Percentiles rank a stretch among this genome's conserved stretches.
Evolutionary conservation across 2,329 filamentous ascomycete genomes (phyloP).

Genomic region (Microcyclospora pomicola): DNA sequence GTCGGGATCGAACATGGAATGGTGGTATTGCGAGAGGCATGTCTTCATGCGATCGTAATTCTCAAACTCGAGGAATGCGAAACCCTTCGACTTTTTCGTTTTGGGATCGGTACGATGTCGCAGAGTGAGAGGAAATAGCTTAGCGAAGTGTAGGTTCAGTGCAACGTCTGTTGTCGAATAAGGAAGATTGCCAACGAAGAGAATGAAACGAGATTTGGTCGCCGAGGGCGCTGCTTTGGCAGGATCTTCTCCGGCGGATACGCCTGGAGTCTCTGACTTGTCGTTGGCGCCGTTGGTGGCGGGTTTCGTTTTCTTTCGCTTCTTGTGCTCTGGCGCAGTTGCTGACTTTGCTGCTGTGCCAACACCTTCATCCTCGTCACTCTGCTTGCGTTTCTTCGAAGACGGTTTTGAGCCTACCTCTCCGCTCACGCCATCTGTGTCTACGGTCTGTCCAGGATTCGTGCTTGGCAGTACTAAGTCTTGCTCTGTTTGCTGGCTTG

Average conservation of each 20-base stretch:
- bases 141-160: slow-evolving; percentile 62
- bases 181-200: slow-evolving; percentile 81
- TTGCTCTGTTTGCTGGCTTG: slow-evolving; percentile 1
- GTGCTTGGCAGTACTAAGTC: slow-evolving; percentile 1
- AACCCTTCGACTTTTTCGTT: slow-evolving; percentile 54
- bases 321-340: slow-evolving; percentile 6
- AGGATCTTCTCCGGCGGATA: slow-evolving; percentile 1
- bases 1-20: slow-evolving; percentile 53
- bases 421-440: neutral
- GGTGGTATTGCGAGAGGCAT: slow-evolving; percentile 80
- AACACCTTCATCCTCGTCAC: slow-evolving; percentile 4
- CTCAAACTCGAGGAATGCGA: slow-evolving; percentile 81
- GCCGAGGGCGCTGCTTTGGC: neutral
- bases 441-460: neutral
- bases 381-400: slow-evolving; percentile 11
- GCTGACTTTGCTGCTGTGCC: slow-evolving; percentile 2
- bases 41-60: slow-evolving; percentile 83
- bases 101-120: slow-evolving; percentile 60
- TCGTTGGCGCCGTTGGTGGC: slow-evolving; percentile 8
- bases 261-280: slow-evolving; percentile 1
- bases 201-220: slow-evolving; percentile 52
- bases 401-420: neutral
- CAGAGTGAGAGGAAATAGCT: slow-evolving; percentile 54
- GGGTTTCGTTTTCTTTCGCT: slow-evolving; percentile 9
- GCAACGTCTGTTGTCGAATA: slow-evolving; percentile 61